Base-by-base conservation (phyloP, 2,329 filamentous ascomycete genomes). In the Coleophoma cylindrospora region DNA sequence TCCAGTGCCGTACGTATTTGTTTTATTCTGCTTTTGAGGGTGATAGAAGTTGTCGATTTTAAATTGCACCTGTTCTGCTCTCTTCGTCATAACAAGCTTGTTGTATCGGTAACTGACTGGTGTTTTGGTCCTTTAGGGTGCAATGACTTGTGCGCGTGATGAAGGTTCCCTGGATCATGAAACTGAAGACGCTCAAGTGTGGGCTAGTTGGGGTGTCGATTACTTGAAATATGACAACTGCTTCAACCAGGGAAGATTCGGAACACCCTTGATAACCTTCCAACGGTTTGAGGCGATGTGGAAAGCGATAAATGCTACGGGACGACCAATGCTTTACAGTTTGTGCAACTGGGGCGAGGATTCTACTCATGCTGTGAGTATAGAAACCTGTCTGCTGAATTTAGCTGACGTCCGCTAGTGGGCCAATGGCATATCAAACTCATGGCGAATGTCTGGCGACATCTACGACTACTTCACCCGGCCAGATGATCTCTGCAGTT, bases 141-240 rank as follows among this genome's bases (percentile, higher is more conserved):
- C 54, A 61, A 64, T 32, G 61, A 62, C 43, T 53, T 64, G 49
- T 59, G 62, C 43, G 27, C 63, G 56, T 45, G 54, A 55, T 48
- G 61, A 53, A 40, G 52, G 64, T 57, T 57, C 56, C 21, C 33
- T 57, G 45, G 50, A 58, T 49, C 51, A 73, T 54, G 77, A 78
- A 57, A 66, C 69, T 37, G 66, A 73, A 38, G 77, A 80, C 57
- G 77, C 77, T 1, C 61, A 71, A 17, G 66, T 70, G 3, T 79
- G 73, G 57, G 75, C 76, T 2, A 63, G 60, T n/a, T 77, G 75
- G 73, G 75, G 70, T 0, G 71, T 77, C 22, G 71, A 74, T 54
- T 76, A 75, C 50, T 61, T 75, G 5, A 75, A 77, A 57, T 77
- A 78, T 54, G 76, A 79, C 60, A 79, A 79, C 54, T 80, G 77